Conservation (phyloP, 257 asterid species). For the Eustoma russellianum region DNA sequence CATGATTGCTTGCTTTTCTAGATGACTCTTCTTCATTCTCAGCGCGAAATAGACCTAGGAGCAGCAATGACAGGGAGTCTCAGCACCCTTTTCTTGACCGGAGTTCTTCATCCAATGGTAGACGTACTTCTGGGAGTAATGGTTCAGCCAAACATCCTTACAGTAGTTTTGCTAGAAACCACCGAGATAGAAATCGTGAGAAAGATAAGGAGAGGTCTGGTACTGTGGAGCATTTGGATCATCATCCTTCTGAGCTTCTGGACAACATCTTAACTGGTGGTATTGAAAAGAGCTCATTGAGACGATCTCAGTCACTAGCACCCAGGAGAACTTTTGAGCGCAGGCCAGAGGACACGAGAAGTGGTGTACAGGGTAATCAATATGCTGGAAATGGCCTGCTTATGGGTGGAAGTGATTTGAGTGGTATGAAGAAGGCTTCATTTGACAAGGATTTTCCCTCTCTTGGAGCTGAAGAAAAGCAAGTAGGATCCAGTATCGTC, state of each 20-base stretch:
- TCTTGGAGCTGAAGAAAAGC: slow-evolving; percentile 62
- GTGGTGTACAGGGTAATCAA: slow-evolving; percentile 12
- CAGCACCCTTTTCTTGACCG: slow-evolving; percentile 29
- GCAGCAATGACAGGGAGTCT: slow-evolving; percentile 39
- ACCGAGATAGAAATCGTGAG: slow-evolving; percentile 48
- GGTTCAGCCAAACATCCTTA: slow-evolving; percentile 60
- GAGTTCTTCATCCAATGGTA: slow-evolving; percentile 37
- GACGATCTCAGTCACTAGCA: slow-evolving; percentile 54
- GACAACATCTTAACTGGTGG: slow-evolving; percentile 29
- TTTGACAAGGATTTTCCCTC: slow-evolving; percentile 76
- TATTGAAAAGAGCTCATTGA: slow-evolving; percentile 34
- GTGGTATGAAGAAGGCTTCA: slow-evolving; percentile 29
- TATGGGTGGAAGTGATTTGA: slow-evolving; percentile 25
- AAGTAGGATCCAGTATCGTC: slow-evolving; percentile 25
- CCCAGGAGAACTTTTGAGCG: slow-evolving; percentile 46
- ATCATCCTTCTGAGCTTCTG: slow-evolving; percentile 38
- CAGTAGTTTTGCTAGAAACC: slow-evolving; percentile 59
- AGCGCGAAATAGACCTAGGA: slow-evolving; percentile 37
- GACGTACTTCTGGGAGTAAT: slow-evolving; percentile 41
- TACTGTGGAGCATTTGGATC: no score
- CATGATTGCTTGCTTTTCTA: slow-evolving; percentile 4
- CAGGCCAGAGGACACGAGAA: slow-evolving; percentile 28
- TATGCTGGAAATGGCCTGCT: slow-evolving; percentile 23
- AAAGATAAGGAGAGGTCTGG: slow-evolving; percentile 42
- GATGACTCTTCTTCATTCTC: slow-evolving; percentile 35